Evolutionary conservation across 352 stramenopile genomes (phyloP).

Genomic region (Globisporangium carolinianum): DNA sequence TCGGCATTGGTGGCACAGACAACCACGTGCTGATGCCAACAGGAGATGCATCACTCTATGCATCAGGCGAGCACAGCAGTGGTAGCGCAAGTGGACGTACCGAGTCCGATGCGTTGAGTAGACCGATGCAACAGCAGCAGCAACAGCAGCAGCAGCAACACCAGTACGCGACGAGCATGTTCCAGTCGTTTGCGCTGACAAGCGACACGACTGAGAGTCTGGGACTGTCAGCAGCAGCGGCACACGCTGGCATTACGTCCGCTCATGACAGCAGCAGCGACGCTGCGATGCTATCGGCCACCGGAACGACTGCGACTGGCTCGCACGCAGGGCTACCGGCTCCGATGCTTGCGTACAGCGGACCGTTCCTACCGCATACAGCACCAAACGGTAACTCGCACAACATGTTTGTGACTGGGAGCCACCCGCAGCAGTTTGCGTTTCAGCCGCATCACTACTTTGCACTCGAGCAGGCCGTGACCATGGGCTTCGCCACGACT

Average conservation of each 20-base stretch:
- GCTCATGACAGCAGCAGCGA: not conserved
- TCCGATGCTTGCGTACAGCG: constrained; percentile 4
- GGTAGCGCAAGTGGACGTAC: not conserved
- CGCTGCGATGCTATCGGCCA: not conserved
- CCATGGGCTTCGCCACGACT: not conserved
- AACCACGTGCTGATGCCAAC: not conserved
- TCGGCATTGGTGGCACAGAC: not conserved
- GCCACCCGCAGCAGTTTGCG: constrained; percentile 2
- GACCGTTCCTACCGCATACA: constrained; percentile 5
- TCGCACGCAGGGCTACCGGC: not conserved
- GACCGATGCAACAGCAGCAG: not conserved
- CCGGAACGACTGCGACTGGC: not conserved
- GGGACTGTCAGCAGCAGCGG: not conserved
- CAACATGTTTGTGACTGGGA: not conserved
- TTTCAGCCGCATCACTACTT: constrained; percentile 12
- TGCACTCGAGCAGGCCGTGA: constrained; percentile 4
- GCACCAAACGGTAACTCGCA: not conserved
- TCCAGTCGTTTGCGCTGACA: not conserved
- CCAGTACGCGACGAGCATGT: not conserved
- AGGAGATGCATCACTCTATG: not conserved
- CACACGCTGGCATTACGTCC: not conserved
- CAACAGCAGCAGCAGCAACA: not conserved
- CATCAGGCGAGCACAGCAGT: not conserved
- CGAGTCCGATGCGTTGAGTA: not conserved
- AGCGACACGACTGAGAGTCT: not conserved